These are phyloP conservation scores for Astraeus odoratus DNA, from an alignment of 768 basidiomycete species.

Conservation along the genomic window DNA sequence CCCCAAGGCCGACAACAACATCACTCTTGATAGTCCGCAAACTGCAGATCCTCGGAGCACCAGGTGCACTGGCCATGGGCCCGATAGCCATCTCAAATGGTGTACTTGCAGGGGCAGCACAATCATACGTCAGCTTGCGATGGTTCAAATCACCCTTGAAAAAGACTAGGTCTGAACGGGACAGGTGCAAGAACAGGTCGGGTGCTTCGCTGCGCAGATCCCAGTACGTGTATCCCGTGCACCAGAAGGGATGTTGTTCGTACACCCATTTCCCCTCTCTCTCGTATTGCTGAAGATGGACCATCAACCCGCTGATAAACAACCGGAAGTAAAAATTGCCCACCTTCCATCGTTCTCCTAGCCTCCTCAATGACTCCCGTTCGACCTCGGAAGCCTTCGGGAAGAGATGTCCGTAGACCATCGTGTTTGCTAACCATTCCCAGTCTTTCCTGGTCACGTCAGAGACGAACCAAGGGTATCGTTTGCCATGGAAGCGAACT, in stretches of 20 bases:
- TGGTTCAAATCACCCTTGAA: slow-evolving; percentile 97
- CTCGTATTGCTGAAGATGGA: slow-evolving; percentile 65
- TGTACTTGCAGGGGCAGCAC: slow-evolving; percentile 78
- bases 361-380: slow-evolving; percentile 67
- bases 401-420: slow-evolving; percentile 92
- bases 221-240: slow-evolving; percentile 95
- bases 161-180: slow-evolving; percentile 81
- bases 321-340: slow-evolving; percentile 1
- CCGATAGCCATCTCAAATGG: slow-evolving; percentile 90
- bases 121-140: slow-evolving; percentile 84
- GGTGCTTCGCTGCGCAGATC: slow-evolving; percentile 78
- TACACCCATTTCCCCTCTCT: slow-evolving; percentile 91
- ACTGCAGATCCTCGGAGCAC: slow-evolving; percentile 81
- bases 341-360: slow-evolving; percentile 90
- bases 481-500: slow-evolving; percentile 93
- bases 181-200: slow-evolving; percentile 87
- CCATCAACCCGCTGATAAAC: slow-evolving; percentile 1
- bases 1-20: slow-evolving; percentile 82
- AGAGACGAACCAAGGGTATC: slow-evolving; percentile 91
- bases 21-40: slow-evolving; percentile 93
- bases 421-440: slow-evolving; percentile 84
- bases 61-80: slow-evolving; percentile 82
- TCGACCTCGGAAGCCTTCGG: slow-evolving; percentile 74
- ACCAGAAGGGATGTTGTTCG: slow-evolving; percentile 93
- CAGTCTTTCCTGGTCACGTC: slow-evolving; percentile 93